A percentile compares a stretch with the other conserved stretches of the same genome.
Evolutionary conservation across 2,329 filamentous ascomycete genomes (phyloP).

Genomic region (Orbilia blumenaviensis): DNA sequence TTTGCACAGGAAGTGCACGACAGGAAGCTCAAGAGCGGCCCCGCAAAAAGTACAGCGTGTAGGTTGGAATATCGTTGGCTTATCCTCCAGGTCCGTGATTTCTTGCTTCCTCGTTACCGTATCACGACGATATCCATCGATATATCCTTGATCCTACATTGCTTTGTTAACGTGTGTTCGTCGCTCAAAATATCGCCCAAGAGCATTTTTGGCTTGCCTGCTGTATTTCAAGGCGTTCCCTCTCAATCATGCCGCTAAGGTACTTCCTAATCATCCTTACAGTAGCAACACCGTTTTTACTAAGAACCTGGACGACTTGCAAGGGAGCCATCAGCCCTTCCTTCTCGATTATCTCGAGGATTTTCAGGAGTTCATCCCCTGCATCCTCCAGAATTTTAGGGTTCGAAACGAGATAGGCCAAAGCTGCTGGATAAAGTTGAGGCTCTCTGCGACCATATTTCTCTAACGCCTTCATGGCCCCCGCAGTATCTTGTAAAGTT

Average conservation of each 20-base stretch:
- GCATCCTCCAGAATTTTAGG: conserved; percentile 82
- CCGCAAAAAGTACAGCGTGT: conserved; percentile 87
- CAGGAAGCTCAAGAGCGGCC: conserved; percentile 80
- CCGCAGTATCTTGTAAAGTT: conserved; percentile 85
- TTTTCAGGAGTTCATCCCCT: conserved; percentile 78
- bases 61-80: conserved; percentile 88
- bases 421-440: conserved; percentile 87
- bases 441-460: conserved; percentile 94
- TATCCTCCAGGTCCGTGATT: conserved; percentile 77
- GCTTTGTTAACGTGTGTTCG: not conserved
- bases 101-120: conserved; percentile 82
- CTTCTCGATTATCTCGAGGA: conserved; percentile 85
- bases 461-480: conserved; percentile 85
- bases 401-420: conserved; percentile 92
- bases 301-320: conserved; percentile 93
- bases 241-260: conserved; percentile 84
- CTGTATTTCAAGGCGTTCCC: conserved; percentile 85
- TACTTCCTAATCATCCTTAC: conserved; percentile 98
- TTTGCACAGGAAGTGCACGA: conserved; percentile 95
- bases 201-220: conserved; percentile 60
- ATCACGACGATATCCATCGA: conserved; percentile 82
- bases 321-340: conserved; percentile 94
- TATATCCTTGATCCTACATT: conserved; percentile 60
- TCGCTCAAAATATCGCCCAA: not conserved
- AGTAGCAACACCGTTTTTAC: conserved; percentile 81